Percentiles rank a stretch among this genome's conserved stretches.
Evolutionary conservation across 225 moss, liverwort and hornwort genomes (phyloP).

Genomic region (Neckera pumila): DNA sequence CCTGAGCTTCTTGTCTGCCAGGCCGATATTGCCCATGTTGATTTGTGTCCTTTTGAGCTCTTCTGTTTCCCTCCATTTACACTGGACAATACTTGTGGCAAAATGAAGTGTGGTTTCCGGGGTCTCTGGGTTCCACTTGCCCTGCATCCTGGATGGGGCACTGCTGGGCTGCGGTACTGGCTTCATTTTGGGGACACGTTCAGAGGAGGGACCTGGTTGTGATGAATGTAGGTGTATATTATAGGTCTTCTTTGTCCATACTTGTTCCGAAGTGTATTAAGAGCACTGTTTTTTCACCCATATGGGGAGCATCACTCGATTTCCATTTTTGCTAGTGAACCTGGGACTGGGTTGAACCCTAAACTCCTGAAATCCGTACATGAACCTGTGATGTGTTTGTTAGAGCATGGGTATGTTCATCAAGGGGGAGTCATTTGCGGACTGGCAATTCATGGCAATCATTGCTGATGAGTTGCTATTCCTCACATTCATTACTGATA

Average conservation of each 20-base stretch:
- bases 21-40: background rate
- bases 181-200: constrained; percentile 2
- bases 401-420: background rate
- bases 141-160: background rate
- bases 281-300: constrained; percentile 1
- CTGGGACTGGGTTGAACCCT: background rate
- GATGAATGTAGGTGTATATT: constrained; percentile 5
- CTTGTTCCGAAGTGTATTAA: constrained; percentile 18
- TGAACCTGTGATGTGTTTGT: background rate
- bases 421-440: background rate
- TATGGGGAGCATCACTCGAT: background rate
- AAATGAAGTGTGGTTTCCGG: background rate
- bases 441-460: background rate
- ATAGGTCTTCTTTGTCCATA: constrained; percentile 18
- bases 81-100: constrained; percentile 9
- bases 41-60: constrained; percentile 8
- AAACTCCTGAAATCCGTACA: background rate
- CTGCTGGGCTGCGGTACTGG: background rate
- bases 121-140: background rate
- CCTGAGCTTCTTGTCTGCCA: background rate
- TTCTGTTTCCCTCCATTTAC: constrained; percentile 6
- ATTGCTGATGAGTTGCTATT: background rate
- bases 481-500: background rate
- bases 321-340: background rate
- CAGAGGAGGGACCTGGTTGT: constrained; percentile 3